Conservation (phyloP, 306 rosid species). For the Lathyrus oleraceus region DNA sequence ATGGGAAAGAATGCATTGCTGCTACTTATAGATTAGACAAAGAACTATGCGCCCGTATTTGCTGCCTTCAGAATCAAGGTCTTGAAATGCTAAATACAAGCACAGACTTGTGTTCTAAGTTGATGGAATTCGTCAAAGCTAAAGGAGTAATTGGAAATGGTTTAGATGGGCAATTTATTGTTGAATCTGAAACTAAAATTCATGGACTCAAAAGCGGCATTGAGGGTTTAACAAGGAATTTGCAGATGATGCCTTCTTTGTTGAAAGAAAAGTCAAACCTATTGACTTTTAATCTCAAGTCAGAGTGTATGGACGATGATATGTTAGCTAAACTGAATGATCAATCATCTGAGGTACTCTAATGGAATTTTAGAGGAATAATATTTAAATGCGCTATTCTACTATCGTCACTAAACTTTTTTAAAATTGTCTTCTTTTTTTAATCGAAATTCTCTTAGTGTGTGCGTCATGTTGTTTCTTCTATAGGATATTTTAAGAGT, state of each 20-base stretch:
- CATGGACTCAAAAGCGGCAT: slow-evolving; percentile 73
- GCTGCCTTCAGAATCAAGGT: slow-evolving; percentile 85
- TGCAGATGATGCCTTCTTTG: slow-evolving; percentile 73
- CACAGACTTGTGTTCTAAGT: slow-evolving; percentile 59
- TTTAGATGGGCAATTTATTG: slow-evolving; percentile 63
- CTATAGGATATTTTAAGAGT: slow-evolving; percentile 57
- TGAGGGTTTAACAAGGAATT: slow-evolving; percentile 72
- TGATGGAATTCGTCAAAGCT: slow-evolving; percentile 63
- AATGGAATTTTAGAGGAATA: neutral
- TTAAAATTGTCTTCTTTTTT: neutral
- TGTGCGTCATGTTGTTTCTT: slow-evolving; percentile 11
- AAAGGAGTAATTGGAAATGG: slow-evolving; percentile 52
- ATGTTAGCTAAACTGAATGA: slow-evolving; percentile 49
- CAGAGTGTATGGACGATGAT: slow-evolving; percentile 37
- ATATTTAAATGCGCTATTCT: slow-evolving; percentile 5
- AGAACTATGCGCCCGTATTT: slow-evolving; percentile 66
- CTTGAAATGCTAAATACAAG: slow-evolving; percentile 72
- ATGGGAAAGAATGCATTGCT: slow-evolving; percentile 60
- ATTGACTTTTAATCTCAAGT: slow-evolving; percentile 16
- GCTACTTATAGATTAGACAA: slow-evolving; percentile 72
- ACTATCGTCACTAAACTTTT: neutral
- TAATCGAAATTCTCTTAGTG: slow-evolving; percentile 22
- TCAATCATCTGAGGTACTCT: slow-evolving; percentile 60
- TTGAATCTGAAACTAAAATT: slow-evolving; percentile 77
- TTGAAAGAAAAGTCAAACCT: slow-evolving; percentile 67